Percentiles rank a stretch among this genome's conserved stretches.
Evolutionary conservation across 202 grass and related monocot genomes (phyloP).

Genomic region (Schoenoplectus triqueter): DNA sequence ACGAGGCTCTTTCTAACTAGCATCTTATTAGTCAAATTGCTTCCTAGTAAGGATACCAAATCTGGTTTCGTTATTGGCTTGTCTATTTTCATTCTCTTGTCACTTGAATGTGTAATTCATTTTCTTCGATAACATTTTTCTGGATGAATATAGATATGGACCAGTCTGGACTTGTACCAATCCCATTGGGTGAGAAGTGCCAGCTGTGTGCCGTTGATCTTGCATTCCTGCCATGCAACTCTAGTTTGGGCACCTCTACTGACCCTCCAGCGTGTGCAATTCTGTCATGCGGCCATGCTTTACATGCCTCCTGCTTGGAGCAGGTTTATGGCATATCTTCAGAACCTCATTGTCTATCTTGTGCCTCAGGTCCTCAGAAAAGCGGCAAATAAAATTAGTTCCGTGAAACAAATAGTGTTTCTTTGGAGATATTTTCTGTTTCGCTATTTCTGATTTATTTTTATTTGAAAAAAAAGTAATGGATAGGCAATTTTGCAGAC

Average conservation of each 20-base stretch:
- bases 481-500: constrained; percentile 2
- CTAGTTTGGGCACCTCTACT: not conserved
- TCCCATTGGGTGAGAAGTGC: constrained; percentile 42
- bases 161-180: not conserved
- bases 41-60: constrained; percentile 2
- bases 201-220: constrained; percentile 44
- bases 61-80: not conserved
- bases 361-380: not conserved
- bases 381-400: not conserved
- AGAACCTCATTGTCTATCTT: constrained; percentile 24
- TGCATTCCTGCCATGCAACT: constrained; percentile 26
- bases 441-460: not conserved
- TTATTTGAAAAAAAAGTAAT: not conserved
- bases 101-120: not conserved
- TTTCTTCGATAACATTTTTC: not conserved
- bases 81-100: not conserved
- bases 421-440: constrained; percentile 16
- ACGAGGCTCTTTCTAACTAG: not conserved
- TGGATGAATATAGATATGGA: constrained; percentile 17
- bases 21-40: constrained; percentile 7
- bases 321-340: constrained; percentile 9
- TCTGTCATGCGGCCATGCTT: constrained; percentile 34
- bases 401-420: not conserved
- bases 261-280: constrained; percentile 34
- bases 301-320: constrained; percentile 39